phyloP scores from a whole-genome alignment of 169 alveolate species.

The Theileria orientalis region DNA sequence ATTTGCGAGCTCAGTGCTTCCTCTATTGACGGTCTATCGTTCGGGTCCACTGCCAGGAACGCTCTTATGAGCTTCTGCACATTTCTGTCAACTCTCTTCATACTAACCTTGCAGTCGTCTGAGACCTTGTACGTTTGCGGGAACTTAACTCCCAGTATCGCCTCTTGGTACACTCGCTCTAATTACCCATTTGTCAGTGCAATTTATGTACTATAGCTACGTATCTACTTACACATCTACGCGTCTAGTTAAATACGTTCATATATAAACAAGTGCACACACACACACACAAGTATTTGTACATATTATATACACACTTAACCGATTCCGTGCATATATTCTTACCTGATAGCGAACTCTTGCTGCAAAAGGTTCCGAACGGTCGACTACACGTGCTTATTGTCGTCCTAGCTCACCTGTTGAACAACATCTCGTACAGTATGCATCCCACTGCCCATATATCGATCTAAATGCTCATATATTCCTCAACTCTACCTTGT shows the following conservation, averaged over 20 bases:
- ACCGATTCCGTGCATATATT: background rate
- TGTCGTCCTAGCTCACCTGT: conserved; percentile 56
- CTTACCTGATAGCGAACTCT: conserved; percentile 61
- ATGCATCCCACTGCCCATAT: conserved; percentile 91
- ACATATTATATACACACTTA: too few relatives aligned
- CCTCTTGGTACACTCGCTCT: conserved; percentile 64
- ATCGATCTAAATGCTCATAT: conserved; percentile 71
- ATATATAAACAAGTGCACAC: too few relatives aligned
- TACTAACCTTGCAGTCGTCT: conserved; percentile 55
- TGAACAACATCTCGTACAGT: conserved; percentile 84
- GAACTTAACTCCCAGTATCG: conserved; percentile 57
- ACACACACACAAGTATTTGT: too few relatives aligned
- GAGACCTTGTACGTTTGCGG: conserved; percentile 53
- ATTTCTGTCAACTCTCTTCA: background rate
- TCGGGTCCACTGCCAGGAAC: conserved; percentile 59
- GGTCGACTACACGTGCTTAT: conserved; percentile 67
- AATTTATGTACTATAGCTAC: background rate
- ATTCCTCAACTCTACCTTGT: conserved; percentile 41
- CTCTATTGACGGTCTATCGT: conserved; percentile 59
- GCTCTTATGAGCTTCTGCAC: conserved; percentile 40
- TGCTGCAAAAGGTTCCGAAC: conserved; percentile 48
- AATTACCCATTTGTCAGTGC: background rate
- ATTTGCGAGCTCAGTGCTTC: conserved; percentile 53
- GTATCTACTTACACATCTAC: too few relatives aligned
- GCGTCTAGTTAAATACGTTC: too few relatives aligned